A percentile compares a stretch with the other conserved stretches of the same genome.
These are phyloP conservation scores for Neurospora tetrasperma DNA, from an alignment of 495 filamentous ascomycete species.

Conservation along the genomic window DNA sequence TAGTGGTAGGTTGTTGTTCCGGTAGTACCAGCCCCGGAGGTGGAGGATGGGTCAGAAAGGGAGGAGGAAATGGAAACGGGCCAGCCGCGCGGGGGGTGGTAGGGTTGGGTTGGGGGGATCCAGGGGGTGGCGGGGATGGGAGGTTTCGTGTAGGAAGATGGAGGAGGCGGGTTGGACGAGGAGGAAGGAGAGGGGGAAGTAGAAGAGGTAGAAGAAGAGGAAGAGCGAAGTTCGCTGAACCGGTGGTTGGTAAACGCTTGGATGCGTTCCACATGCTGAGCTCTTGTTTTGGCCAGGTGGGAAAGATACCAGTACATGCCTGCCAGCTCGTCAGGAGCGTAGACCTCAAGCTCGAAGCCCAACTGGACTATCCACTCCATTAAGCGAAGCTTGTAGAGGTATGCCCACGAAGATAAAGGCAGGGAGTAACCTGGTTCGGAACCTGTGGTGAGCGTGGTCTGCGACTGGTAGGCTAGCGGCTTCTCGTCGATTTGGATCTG, in stretches of 20 bases:
- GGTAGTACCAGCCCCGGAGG: neutral
- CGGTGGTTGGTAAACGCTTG: conserved; percentile 44
- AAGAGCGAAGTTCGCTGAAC: conserved; percentile 20
- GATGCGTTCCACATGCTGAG: conserved; percentile 60
- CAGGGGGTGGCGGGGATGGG: neutral
- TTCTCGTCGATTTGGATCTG: conserved; percentile 52
- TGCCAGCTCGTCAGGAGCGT: conserved; percentile 74
- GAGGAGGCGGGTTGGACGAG: neutral
- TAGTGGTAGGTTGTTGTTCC: neutral
- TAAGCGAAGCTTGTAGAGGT: conserved; percentile 75
- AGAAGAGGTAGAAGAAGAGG: neutral
- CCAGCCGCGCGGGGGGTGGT: conserved; percentile 4
- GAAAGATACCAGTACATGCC: conserved; percentile 84
- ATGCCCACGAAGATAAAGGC: conserved; percentile 79
- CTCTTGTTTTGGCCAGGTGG: conserved; percentile 44
- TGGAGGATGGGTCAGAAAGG: neutral
- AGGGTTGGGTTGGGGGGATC: neutral
- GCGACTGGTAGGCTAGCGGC: conserved; percentile 31
- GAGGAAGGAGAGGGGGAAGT: neutral
- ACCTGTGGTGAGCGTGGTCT: conserved; percentile 18
- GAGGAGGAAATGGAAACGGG: conserved; percentile 11
- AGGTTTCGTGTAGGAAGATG: neutral
- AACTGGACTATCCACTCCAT: conserved; percentile 85
- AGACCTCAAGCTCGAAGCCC: conserved; percentile 91
- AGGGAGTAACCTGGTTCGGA: conserved; percentile 37